Evolutionary conservation across 78 protist genomes (phyloP), one percentile per base, ranked within the genome.

Genomic region (Bodo saltans): DNA sequence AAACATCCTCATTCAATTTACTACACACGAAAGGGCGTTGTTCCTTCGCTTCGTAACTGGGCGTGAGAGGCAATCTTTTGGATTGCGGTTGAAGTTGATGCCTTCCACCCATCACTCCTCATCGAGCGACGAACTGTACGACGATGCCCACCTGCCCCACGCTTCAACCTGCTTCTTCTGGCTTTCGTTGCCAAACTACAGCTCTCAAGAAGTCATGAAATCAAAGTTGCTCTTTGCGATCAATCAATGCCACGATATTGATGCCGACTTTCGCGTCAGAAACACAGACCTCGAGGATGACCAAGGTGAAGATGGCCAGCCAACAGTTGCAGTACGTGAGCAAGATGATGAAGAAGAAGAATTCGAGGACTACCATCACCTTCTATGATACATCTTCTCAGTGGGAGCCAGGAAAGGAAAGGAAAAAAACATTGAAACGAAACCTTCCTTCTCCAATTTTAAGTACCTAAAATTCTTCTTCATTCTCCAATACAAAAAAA

Each of bases 1-100:
- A 88, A 26, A n/a, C 40, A 47, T 72, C 40, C 42, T 87, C 69
- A 72, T 1, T 2, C 12, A 11, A 29, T 2, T 84, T 3, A 32
- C 79, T 26, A 1, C 23, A 2, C 11, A 68, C 3, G 85, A 87
- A 2, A 41, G 90, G 21, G 8, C 39, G 32, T 30, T 78, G 68
- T 87, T 53, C 72, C 68, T 86, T 32, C 67, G 87, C 3, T 87
- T 87, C 40, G 87, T 87, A 3, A 47, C 87, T 2, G 90, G 90
- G 23, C 35, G 90, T 2, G 79, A 37, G 28, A 26, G 87, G 32
- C 40, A 42, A 3, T 88, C 90, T 39, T 32, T 17, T 17, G 17
- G n/a, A 17, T 23, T 80, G 32, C 40, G 52, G 33, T 52, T 87
- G 79, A 75, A 87, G 42, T 1, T 72, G 23, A 32, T 69, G n/a